Evolutionary conservation across 148 eudicot species (phyloP), one percentile per base, ranked within the genome.

Genomic region (Vaccinium vitisidaea): DNA sequence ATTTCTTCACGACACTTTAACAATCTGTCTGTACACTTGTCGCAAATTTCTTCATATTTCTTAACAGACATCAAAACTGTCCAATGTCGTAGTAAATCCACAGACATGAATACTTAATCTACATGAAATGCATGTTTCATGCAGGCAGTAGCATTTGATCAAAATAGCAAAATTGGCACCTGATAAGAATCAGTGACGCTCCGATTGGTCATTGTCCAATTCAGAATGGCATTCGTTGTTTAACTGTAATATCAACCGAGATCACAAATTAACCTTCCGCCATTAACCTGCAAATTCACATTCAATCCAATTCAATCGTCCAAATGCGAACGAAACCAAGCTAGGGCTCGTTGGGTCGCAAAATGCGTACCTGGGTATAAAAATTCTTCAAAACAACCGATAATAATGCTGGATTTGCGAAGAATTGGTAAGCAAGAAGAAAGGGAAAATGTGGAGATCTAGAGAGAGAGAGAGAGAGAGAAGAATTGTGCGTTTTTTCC

Each of bases 231-330:
- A 82, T 82, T 82, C 84, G 32, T 75, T 52, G 25, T 8, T 30
- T 21, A 55, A 14, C 8, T 16, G 12, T 21, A 63, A 16, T n/a
- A 56, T 56, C 50, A 56, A 56, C 4, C 82, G 50, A 79, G 84
- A 53, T 53, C 65, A 36, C n/a, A 53, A 58, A 32, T 30, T 69
- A 69, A 69, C 75, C 83, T 86, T 80, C 54, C 36, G 77, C 78
- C 69, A 18, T 87, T 52, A 53, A 85, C 63, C 86, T 85, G 83
- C 84, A 80, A 23, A 30, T 30, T 11, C 71, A 67, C 14, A 25
- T 70, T 30, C 43, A 32, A 23, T 25, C 75, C 75, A 49, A 69
- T 21, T 39, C 39, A 19, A 27, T 6, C 53, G 58, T 30, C 11
- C 27, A 10, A 73, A 3, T 3, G 74, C 54, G 13, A 27, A 39